Evolutionary conservation across 371 early-diverging fungal genomes (phyloP).

Genomic region (Thermomucor indicae-seudaticae): DNA sequence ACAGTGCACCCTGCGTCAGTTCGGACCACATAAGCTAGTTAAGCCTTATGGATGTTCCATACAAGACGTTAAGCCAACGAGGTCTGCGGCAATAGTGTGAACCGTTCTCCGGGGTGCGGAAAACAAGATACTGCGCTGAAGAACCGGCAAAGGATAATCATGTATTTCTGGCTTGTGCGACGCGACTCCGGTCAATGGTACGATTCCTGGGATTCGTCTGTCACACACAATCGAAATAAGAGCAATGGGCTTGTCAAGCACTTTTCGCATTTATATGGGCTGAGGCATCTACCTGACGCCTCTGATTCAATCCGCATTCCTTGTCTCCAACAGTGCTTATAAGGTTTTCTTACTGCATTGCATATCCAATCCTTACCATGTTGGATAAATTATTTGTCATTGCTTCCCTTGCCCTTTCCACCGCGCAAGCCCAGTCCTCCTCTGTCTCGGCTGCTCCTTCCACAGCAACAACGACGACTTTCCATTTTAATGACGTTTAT

Average conservation of each 20-base stretch:
- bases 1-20: too few relatives aligned
- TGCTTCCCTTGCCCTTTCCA: conserved; percentile 6
- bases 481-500: conserved; percentile 19
- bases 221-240: conserved; percentile 14
- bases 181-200: conserved; percentile 17
- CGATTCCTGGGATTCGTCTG: conserved; percentile 20
- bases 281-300: too few relatives aligned
- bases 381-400: conserved; percentile 9
- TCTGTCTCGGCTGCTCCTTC: too few relatives aligned
- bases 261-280: conserved; percentile 2
- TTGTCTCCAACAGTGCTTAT: conserved; percentile 3
- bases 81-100: too few relatives aligned
- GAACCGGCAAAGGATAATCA: too few relatives aligned
- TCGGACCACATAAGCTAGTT: too few relatives aligned
- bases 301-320: neutral
- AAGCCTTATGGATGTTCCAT: too few relatives aligned
- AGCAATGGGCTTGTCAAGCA: too few relatives aligned
- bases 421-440: conserved; percentile 13
- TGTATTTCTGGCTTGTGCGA: conserved; percentile 13
- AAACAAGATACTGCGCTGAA: too few relatives aligned
- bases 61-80: too few relatives aligned
- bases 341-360: too few relatives aligned
- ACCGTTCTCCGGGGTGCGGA: too few relatives aligned
- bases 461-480: conserved; percentile 7
- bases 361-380: conserved; percentile 1